These are phyloP conservation scores for Candida patagonica DNA, from an alignment of 805 yeast species.

Conservation along the genomic window DNA sequence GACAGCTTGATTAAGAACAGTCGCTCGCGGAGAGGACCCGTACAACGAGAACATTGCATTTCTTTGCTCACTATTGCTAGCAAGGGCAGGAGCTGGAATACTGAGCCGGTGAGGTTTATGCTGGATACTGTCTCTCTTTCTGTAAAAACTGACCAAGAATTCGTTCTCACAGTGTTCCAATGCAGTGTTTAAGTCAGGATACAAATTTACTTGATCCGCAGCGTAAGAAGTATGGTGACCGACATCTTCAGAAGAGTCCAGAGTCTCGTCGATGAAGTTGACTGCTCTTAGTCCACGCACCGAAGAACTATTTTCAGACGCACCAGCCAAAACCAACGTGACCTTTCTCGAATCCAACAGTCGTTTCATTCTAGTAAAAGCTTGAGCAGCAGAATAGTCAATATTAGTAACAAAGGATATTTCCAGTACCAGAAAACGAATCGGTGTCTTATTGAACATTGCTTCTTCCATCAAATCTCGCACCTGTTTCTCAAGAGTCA, in stretches of 20 bases:
- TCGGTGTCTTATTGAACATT: conserved; percentile 41
- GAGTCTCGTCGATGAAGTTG: conserved; percentile 45
- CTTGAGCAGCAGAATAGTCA: conserved; percentile 95
- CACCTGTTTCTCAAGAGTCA: conserved; percentile 74
- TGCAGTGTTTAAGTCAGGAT: conserved; percentile 73
- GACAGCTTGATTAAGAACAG: conserved; percentile 26
- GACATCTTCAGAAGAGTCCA: conserved; percentile 31
- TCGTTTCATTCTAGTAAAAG: conserved; percentile 78
- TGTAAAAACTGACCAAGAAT: conserved; percentile 57
- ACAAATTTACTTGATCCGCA: conserved; percentile 44
- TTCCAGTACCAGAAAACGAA: conserved; percentile 75
- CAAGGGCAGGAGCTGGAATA: neutral
- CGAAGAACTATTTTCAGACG: conserved; percentile 54
- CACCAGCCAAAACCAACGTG: conserved; percentile 69
- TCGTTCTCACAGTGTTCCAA: conserved; percentile 96
- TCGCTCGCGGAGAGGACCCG: conserved; percentile 23
- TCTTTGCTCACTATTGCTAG: neutral
- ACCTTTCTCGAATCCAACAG: conserved; percentile 61
- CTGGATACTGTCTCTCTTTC: conserved; percentile 22
- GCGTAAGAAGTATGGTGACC: conserved; percentile 29
- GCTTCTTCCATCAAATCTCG: conserved; percentile 54
- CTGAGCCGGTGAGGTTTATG: neutral
- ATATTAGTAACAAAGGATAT: conserved; percentile 69
- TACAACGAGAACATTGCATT: conserved; percentile 9
- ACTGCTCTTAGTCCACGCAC: conserved; percentile 72